Percentiles rank a stretch among this genome's conserved stretches.
phyloP scores from a whole-genome alignment of 75 land plant genomes.

The Selaginella tamariscina region DNA sequence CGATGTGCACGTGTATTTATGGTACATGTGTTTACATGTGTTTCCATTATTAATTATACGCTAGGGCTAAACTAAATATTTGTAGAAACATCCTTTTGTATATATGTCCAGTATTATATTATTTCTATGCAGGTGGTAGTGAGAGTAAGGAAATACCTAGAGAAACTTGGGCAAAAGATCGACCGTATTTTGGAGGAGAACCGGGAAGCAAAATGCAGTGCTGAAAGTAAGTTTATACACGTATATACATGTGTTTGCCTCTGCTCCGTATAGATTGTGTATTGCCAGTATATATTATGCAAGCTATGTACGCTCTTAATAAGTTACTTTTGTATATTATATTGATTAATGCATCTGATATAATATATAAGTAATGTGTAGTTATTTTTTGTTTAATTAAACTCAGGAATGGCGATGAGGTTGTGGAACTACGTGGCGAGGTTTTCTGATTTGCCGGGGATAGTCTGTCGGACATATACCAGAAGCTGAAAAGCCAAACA shows the following conservation, averaged over 20 bases:
- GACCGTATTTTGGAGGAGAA: conserved; percentile 67
- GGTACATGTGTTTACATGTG: too few species aligned
- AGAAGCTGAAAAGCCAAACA: conserved; percentile 51
- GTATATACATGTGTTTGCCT: background rate
- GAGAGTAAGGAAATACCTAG: conserved; percentile 73
- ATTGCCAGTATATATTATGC: background rate
- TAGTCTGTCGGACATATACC: conserved; percentile 62
- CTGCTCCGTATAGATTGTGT: background rate
- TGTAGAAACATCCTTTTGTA: background rate
- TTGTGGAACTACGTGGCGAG: conserved; percentile 95
- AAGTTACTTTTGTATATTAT: background rate
- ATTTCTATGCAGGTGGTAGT: conserved; percentile 55
- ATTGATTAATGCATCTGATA: background rate
- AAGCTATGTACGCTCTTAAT: too few species aligned
- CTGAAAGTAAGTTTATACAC: conserved; percentile 51
- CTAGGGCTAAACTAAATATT: too few species aligned
- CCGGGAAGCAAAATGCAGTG: conserved; percentile 39
- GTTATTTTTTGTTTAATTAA: too few species aligned
- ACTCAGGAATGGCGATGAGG: conserved; percentile 74
- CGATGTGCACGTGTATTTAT: too few species aligned
- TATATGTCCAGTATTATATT: background rate
- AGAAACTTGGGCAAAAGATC: conserved; percentile 72
- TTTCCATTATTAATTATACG: too few species aligned
- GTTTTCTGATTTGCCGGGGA: conserved; percentile 86
- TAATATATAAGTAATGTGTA: too few species aligned